Conservation (phyloP, 139 green algal species). For the Chlorokybus atmophyticus region DNA sequence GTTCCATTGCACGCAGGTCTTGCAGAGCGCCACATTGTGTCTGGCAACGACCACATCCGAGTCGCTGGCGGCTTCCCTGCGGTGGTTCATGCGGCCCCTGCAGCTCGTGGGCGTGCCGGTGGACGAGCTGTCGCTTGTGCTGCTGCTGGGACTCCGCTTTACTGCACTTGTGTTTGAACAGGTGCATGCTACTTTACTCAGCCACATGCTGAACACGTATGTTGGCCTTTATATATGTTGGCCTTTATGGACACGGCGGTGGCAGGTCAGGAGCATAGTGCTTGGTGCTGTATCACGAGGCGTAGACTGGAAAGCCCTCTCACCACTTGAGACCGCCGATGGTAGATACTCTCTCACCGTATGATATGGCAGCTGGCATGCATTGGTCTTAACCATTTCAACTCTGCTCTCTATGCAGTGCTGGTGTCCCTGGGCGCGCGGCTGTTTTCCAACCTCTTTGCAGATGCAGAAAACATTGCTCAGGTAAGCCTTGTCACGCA, state of each 20-base stretch:
- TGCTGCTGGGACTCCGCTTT: slow-evolving; percentile 75
- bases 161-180: slow-evolving; percentile 75
- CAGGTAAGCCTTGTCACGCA: slow-evolving; percentile 1
- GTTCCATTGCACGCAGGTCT: slow-evolving; percentile 9
- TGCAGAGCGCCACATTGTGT: slow-evolving; percentile 58
- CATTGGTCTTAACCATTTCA: background rate
- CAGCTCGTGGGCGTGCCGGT: slow-evolving; percentile 39
- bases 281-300: slow-evolving; percentile 58
- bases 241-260: background rate
- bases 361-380: background rate
- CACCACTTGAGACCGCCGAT: slow-evolving; percentile 8
- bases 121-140: slow-evolving; percentile 47
- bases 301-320: slow-evolving; percentile 33
- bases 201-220: background rate
- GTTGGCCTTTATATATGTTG: background rate
- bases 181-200: slow-evolving; percentile 13
- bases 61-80: slow-evolving; percentile 48
- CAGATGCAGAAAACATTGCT: slow-evolving; percentile 15
- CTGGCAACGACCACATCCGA: slow-evolving; percentile 66
- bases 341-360: slow-evolving; percentile 3
- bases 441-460: slow-evolving; percentile 25
- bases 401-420: slow-evolving; percentile 7
- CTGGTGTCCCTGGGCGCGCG: background rate
- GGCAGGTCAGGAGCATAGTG: slow-evolving; percentile 44
- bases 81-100: slow-evolving; percentile 46